These are phyloP conservation scores for Fusarium tanahbumbuense DNA, from an alignment of 2,329 filamentous ascomycete genomes.

Conservation along the genomic window DNA sequence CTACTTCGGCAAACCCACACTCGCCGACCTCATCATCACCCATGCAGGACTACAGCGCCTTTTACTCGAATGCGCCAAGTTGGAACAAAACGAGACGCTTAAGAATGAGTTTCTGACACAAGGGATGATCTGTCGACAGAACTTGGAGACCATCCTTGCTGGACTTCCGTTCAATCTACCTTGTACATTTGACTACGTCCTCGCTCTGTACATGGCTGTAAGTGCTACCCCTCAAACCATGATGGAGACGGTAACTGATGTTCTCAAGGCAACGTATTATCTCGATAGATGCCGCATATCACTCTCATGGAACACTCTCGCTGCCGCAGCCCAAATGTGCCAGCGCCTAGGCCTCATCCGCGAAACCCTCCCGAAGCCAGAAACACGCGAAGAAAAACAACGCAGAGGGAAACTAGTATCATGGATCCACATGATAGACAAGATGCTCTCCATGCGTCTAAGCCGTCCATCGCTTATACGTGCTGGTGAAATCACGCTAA, in stretches of 20 bases:
- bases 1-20: slow-evolving; percentile 16
- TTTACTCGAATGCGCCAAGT: not conserved
- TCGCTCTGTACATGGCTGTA: slow-evolving; percentile 7
- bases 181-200: not conserved
- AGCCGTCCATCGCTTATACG: slow-evolving; percentile 4
- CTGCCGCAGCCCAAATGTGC: slow-evolving; percentile 4
- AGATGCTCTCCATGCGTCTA: slow-evolving; percentile 9
- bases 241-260: fast-evolving
- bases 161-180: slow-evolving; percentile 4
- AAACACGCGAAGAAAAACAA: slow-evolving; percentile 1
- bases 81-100: not conserved
- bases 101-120: not conserved
- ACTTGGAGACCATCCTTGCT: not conserved
- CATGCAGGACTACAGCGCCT: not conserved
- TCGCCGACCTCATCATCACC: slow-evolving; percentile 6
- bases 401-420: not conserved
- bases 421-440: slow-evolving; percentile 8
- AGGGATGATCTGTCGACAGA: not conserved
- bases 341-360: slow-evolving; percentile 10
- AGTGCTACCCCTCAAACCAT: fast-evolving
- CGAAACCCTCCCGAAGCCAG: not conserved
- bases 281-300: slow-evolving; percentile 5
- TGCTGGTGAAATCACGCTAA: not conserved
- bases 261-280: not conserved
- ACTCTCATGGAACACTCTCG: slow-evolving; percentile 1